Evolutionary conservation across 2,329 filamentous ascomycete species (phyloP), one percentile per base, ranked within the genome.

Genomic region (Neoarthrinium moseri): DNA sequence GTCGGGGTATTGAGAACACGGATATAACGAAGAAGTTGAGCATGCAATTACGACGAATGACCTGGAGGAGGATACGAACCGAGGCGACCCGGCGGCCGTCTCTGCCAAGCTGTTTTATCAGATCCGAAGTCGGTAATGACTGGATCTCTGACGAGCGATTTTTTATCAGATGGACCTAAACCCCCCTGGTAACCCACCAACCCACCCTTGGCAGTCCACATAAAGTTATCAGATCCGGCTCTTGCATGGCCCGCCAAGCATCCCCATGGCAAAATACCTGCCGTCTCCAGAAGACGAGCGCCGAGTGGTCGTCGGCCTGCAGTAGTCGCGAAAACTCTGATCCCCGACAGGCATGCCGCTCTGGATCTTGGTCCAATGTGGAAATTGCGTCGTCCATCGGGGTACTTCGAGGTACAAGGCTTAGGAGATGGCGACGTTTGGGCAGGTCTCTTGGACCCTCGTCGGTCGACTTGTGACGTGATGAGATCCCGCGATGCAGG

Each of bases 211-310:
- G 12, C 37, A 41, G 36, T 37, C 55, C 57, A 52, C 56, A 58
- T 63, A 62, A 60, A 65, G 62, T 65, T 67, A 65, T 67, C 63
- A 56, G 64, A 66, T 67, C 64, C 61, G 62, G 18, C 20, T 54
- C 47, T 22, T 37, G 56, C 53, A 57, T 57, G 53, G 38, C 46
- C 44, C 35, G 56, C 57, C 57, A 61, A 62, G 59, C 51, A 38
- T 20, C 39, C 29, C 39, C 45, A 36, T 17, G 35, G 41, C 41
- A 29, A 12, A 13, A 29, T 32, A 37, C 42, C 42, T 43, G 39
- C 39, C 39, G 29, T 43, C 39, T 34, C 27, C 21, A 43, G 39
- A 26, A 43, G 39, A 43, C 27, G 39, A 43, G 39, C 37, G 27
- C 37, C 26, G 29, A 30, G 22, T 36, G 41, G 41, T 36, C 21